A percentile compares a stretch with the other conserved stretches of the same genome.
phyloP scores from a whole-genome alignment of 768 basidiomycete species.

The Piloderma croceum region DNA sequence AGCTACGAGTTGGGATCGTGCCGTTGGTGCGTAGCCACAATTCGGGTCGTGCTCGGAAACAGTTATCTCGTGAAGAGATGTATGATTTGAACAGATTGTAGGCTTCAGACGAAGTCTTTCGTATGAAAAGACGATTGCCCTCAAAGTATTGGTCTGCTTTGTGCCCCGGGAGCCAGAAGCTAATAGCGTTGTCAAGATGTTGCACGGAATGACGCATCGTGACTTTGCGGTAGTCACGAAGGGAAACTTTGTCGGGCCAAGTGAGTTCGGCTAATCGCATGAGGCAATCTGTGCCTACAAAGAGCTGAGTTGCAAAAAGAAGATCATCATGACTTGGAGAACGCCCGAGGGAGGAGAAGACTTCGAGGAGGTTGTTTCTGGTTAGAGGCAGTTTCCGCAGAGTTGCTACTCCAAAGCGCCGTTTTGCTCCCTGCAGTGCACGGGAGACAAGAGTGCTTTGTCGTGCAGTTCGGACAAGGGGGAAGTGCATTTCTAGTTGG shows the following conservation, averaged over 20 bases:
- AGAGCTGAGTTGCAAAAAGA: constrained; percentile 14
- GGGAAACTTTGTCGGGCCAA: constrained; percentile 10
- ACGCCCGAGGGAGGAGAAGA: neutral
- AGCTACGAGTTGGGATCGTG: constrained; percentile 2
- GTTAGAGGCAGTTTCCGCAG: constrained; percentile 10
- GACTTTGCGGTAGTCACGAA: constrained; percentile 6
- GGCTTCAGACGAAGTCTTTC: too few relatives aligned
- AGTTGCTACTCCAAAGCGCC: neutral
- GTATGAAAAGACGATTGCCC: constrained; percentile 13
- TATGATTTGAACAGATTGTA: constrained; percentile 2
- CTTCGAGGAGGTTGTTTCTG: constrained; percentile 8
- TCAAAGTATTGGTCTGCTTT: constrained; percentile 18
- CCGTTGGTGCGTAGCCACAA: constrained; percentile 5
- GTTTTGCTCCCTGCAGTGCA: constrained; percentile 9
- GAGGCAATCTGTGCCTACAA: constrained; percentile 14
- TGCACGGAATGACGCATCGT: constrained; percentile 3
- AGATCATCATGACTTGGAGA: constrained; percentile 16
- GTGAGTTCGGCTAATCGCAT: constrained; percentile 17
- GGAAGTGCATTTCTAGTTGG: constrained; percentile 17
- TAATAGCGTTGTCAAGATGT: neutral
- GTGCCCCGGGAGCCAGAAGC: constrained; percentile 13
- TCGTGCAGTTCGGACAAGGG: constrained; percentile 2
- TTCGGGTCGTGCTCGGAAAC: constrained; percentile 5
- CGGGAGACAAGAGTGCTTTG: constrained; percentile 4
- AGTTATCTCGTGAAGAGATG: constrained; percentile 1